Conservation (phyloP, 169 alveolate species). For the Plasmodium relictum region DNA sequence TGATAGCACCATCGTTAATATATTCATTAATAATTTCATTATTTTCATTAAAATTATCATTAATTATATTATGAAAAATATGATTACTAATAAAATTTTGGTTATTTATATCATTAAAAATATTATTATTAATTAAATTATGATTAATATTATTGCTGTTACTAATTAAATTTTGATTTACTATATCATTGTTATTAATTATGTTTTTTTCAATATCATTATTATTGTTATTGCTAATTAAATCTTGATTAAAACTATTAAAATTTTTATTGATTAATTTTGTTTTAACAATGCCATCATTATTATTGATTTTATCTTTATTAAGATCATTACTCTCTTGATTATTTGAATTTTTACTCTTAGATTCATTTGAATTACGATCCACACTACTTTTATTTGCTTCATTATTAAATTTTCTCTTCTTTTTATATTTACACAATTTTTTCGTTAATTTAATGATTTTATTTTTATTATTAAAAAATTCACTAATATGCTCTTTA, state of each 20-base stretch:
- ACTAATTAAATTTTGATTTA: background rate
- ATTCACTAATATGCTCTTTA: slow-evolving; percentile 76
- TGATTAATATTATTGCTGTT: slow-evolving; percentile 17
- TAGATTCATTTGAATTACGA: background rate
- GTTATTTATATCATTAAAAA: background rate
- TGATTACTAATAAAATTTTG: slow-evolving; percentile 11
- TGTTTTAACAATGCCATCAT: background rate
- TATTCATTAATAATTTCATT: slow-evolving; percentile 10
- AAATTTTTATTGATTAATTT: background rate
- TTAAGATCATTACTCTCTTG: background rate
- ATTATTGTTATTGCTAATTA: background rate
- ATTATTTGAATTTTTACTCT: background rate
- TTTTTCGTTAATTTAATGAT: slow-evolving; percentile 66
- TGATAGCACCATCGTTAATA: background rate
- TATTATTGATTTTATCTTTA: background rate
- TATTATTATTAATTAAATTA: slow-evolving; percentile 9
- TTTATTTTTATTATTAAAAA: slow-evolving; percentile 70
- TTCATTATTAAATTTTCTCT: slow-evolving; percentile 59
- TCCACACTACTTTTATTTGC: background rate
- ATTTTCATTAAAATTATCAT: slow-evolving; percentile 5
- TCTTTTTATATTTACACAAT: slow-evolving; percentile 70
- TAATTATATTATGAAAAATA: slow-evolving; percentile 7
- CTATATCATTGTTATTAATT: slow-evolving; percentile 7
- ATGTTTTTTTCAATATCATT: background rate
- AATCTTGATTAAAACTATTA: background rate